Conservation (phyloP, 2,329 filamentous ascomycete species). For the Rugonectria rugulosa region DNA sequence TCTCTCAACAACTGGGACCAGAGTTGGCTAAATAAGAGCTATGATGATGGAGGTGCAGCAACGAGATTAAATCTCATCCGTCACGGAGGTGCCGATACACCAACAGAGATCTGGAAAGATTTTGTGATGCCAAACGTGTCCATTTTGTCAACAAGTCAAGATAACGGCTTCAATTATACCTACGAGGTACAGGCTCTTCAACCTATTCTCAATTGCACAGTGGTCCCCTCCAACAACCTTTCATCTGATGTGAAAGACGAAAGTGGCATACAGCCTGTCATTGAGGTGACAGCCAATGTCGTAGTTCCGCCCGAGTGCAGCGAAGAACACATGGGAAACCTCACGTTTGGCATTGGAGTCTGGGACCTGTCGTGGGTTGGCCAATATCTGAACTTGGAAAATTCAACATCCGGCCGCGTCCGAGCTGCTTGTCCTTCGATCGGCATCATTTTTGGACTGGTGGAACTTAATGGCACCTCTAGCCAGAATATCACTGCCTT, state of each 20-base stretch:
- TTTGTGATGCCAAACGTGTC: background rate
- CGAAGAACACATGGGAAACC: background rate
- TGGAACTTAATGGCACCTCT: background rate
- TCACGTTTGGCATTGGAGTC: background rate
- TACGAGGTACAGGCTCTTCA: background rate
- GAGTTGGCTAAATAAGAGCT: background rate
- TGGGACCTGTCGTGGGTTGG: background rate
- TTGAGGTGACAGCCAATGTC: background rate
- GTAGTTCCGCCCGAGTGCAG: background rate
- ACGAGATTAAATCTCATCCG: background rate
- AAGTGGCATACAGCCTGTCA: too few relatives aligned
- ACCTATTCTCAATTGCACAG: background rate
- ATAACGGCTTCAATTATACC: background rate
- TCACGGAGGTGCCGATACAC: background rate
- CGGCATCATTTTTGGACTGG: background rate
- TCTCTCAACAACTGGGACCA: background rate
- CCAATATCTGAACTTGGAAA: background rate
- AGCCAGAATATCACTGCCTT: background rate
- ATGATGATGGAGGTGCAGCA: background rate
- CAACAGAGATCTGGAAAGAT: background rate
- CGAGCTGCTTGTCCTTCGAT: constrained; percentile 1
- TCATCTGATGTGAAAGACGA: background rate
- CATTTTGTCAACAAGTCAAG: background rate
- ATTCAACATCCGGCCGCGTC: constrained; percentile 3
- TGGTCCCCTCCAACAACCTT: background rate